Evolutionary conservation across 2,329 filamentous ascomycete species (phyloP).

Genomic region (Calonectria montana): DNA sequence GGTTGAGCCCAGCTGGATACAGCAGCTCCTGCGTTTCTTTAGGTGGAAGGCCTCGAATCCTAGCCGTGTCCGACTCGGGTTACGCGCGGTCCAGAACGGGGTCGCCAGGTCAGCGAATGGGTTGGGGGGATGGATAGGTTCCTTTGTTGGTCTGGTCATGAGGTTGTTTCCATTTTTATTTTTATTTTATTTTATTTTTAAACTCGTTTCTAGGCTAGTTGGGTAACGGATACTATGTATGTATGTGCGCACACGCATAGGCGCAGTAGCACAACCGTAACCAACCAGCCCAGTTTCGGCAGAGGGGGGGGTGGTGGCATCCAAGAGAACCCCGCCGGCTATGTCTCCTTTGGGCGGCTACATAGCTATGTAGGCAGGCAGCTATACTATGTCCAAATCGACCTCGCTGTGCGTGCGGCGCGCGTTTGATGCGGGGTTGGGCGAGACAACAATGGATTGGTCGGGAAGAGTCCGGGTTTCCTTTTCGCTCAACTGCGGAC

Average conservation of each 20-base stretch:
- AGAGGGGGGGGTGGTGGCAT: conserved; percentile 7
- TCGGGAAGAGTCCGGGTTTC: conserved; percentile 15
- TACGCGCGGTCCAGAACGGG: conserved; percentile 10
- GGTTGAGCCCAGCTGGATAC: conserved; percentile 9
- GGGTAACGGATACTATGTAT: not conserved
- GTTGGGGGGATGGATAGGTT: conserved; percentile 1
- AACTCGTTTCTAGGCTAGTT: conserved; percentile 1
- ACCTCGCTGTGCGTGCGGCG: not conserved
- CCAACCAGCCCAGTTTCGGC: not conserved
- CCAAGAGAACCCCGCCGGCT: conserved; percentile 26
- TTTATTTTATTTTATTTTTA: not conserved
- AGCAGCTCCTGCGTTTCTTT: not conserved
- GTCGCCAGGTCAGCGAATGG: not conserved
- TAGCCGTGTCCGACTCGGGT: not conserved
- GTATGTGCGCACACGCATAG: not conserved
- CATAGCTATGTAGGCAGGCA: not conserved
- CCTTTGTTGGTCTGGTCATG: conserved; percentile 3
- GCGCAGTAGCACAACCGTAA: not conserved
- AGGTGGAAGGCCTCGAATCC: conserved; percentile 10
- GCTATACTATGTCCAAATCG: not conserved
- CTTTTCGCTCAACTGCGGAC: not conserved
- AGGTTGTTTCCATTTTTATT: not conserved
- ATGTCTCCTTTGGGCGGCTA: conserved; percentile 32
- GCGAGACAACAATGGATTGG: not conserved
- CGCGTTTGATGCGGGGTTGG: not conserved